A percentile compares a stretch with the other conserved stretches of the same genome.
Conservation (phyloP, 2,329 filamentous ascomycete genomes). For the Penicillium psychrosexuale region DNA sequence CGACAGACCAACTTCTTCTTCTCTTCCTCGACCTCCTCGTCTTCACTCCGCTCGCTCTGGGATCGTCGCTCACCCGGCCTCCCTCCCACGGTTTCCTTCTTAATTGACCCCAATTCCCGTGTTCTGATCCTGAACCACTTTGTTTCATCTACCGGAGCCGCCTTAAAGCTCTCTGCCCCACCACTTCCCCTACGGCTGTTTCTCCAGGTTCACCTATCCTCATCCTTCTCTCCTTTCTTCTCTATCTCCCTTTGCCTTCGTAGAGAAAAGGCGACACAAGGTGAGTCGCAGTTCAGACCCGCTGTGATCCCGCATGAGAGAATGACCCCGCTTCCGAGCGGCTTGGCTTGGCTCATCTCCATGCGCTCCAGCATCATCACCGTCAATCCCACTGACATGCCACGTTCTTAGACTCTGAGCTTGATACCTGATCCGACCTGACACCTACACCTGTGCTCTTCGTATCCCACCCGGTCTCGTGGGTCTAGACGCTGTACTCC, state of each 20-base stretch:
- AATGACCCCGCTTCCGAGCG: conserved; percentile 9
- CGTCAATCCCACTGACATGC: conserved; percentile 6
- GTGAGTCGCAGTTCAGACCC: neutral
- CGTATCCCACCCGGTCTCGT: neutral
- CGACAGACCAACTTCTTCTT: neutral
- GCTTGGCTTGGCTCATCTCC: conserved; percentile 6
- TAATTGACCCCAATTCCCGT: neutral
- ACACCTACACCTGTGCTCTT: neutral
- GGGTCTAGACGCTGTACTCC: conserved; percentile 4
- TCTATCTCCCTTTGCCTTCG: neutral
- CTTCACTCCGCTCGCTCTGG: neutral
- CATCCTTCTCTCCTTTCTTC: neutral
- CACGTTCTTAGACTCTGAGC: conserved; percentile 2
- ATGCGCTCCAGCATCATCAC: conserved; percentile 5
- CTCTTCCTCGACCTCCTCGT: neutral
- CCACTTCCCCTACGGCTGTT: conserved; percentile 5
- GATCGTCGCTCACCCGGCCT: neutral
- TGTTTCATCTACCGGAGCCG: conserved; percentile 5
- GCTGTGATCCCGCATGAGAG: conserved; percentile 2
- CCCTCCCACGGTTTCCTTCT: neutral
- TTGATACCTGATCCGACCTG: neutral
- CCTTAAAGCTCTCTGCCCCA: conserved; percentile 10
- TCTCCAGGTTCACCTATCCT: conserved; percentile 9
- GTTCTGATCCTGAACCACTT: neutral
- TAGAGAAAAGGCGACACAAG: neutral